Evolutionary conservation across 2,329 filamentous ascomycete species (phyloP).

Genomic region (Orbilia ellipsospora): DNA sequence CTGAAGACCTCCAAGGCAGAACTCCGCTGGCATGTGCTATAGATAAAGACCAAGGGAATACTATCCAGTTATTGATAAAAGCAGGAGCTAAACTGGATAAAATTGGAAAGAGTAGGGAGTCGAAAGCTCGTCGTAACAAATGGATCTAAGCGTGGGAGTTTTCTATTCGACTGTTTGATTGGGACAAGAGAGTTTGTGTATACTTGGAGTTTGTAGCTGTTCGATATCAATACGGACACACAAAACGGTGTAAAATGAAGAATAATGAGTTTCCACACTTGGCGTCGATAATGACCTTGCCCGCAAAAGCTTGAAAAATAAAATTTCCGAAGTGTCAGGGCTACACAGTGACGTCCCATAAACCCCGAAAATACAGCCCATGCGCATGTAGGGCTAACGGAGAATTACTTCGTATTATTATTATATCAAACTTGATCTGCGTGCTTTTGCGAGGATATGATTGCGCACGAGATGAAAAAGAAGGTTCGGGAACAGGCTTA

Average conservation of each 20-base stretch:
- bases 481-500: neutral
- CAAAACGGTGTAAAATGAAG: no score
- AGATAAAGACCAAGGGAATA: slow-evolving; percentile 7
- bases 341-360: no score
- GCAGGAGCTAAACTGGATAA: slow-evolving; percentile 19
- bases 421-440: neutral
- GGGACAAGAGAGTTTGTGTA: no score
- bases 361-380: no score
- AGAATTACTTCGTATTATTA: no score
- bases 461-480: slow-evolving; percentile 11
- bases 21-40: slow-evolving; percentile 28
- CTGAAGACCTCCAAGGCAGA: slow-evolving; percentile 27
- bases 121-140: neutral
- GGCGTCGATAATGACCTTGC: no score
- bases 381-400: no score
- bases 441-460: slow-evolving; percentile 24
- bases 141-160: slow-evolving; percentile 6
- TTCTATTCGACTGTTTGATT: neutral
- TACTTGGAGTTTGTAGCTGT: no score
- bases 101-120: slow-evolving; percentile 9
- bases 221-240: no score
- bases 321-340: no score
- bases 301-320: no score
- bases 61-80: slow-evolving; percentile 19
- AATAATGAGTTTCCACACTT: no score